Evolutionary conservation across 2,329 filamentous ascomycete genomes (phyloP), one percentile per base, ranked within the genome.

Genomic region (Pseudocercospora fuligena): DNA sequence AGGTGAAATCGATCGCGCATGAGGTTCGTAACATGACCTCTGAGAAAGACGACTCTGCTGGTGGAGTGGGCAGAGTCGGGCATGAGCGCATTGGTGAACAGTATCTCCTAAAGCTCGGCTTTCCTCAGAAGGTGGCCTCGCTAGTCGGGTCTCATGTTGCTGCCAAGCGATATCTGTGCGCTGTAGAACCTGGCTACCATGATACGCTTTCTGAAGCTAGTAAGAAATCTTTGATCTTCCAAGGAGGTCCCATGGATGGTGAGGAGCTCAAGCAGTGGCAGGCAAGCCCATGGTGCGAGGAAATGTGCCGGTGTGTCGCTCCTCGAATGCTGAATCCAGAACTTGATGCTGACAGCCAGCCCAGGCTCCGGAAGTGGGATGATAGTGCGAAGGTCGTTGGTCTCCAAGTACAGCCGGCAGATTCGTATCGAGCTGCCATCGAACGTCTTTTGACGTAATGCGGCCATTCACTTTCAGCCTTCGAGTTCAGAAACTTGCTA

Each of bases 151-250:
- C 77, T 25, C 79, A 80, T 73, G 78, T 81, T 40, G 75, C 76
- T 14, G 78, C 79, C 1, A 81, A 80, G 67, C 78, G 79, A 31
- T 80, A 79, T 65, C 73, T 81, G 3, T 80, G 78, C 16, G 78
- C 78, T 0, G 69, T 75, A 2, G 66, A 70, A 43, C 40, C 66
- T 3, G 66, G 36, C 23, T 70, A 70, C 43, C 64, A 70, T 59
- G 63, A 62, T 40, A 63, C 78, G 5, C 51, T 19, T 14, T 68
- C 68, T 29, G 68, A 79, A 36, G 61, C 66, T 1, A 80, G 77
- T 7, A 78, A 80, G 60, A 76, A 73, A 56, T 79, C 76, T 1
- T 65, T 81, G 36, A 70, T 70, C 12, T 80, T 80, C 21, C 79
- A 81, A 60, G 79, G 79, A 19, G 79, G 76, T 1, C 77, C 77